Evolutionary conservation across 176 grass and related monocot genomes (phyloP).

Genomic region (Raddia distichophylla): DNA sequence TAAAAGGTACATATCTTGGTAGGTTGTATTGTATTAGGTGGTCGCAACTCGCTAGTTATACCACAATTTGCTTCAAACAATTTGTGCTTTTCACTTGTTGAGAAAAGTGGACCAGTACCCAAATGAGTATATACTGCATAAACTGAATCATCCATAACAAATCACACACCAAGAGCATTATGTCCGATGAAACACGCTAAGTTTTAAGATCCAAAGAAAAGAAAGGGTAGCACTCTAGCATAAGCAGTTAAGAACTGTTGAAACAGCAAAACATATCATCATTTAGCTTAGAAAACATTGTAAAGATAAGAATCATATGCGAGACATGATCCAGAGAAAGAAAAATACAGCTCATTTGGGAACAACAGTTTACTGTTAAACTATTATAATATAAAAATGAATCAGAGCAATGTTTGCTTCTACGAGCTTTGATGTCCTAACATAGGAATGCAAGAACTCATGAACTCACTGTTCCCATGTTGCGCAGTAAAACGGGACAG

Average conservation of each 20-base stretch:
- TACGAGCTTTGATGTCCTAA: background rate
- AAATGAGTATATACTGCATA: background rate
- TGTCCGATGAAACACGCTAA: background rate
- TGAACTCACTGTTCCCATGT: constrained; percentile 96
- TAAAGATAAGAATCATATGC: constrained; percentile 11
- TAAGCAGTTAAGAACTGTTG: constrained; percentile 15
- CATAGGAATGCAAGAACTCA: constrained; percentile 21
- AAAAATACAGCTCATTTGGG: background rate
- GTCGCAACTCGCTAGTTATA: background rate
- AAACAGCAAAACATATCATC: background rate
- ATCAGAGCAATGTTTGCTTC: background rate
- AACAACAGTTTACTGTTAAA: constrained; percentile 21
- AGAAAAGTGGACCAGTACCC: constrained; percentile 23
- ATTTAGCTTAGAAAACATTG: constrained; percentile 19
- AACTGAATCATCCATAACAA: constrained; percentile 21
- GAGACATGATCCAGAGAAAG: constrained; percentile 20
- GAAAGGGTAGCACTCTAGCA: background rate
- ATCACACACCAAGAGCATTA: background rate
- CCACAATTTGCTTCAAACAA: background rate
- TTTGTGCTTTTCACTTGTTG: background rate
- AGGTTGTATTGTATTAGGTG: background rate
- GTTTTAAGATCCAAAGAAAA: constrained; percentile 3
- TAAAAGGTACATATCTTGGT: constrained; percentile 9
- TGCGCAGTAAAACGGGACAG: constrained; percentile 93
- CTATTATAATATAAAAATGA: background rate